Evolutionary conservation across 495 filamentous ascomycete species (phyloP).

Genomic region (Aspergillus avenaceus): DNA sequence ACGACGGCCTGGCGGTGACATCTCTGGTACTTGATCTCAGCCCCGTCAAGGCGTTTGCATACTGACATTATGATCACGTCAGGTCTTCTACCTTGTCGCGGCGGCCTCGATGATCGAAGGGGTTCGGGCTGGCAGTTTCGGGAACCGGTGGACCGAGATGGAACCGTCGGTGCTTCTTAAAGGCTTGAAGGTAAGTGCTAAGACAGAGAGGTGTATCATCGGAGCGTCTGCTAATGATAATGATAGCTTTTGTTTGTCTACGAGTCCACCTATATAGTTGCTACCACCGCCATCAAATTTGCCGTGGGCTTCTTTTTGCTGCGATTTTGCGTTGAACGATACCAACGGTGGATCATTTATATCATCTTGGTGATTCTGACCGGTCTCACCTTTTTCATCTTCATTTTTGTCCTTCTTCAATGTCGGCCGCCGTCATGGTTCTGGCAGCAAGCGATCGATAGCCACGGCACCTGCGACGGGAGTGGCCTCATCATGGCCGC

Average conservation of each 20-base stretch:
- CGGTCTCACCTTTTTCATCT: background rate
- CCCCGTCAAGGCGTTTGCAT: background rate
- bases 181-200: constrained; percentile 4
- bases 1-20: background rate
- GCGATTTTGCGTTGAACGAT: background rate
- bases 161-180: background rate
- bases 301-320: background rate
- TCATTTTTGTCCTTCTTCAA: background rate
- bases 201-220: background rate
- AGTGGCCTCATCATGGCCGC: background rate
- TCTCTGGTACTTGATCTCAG: background rate
- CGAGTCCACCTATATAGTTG: background rate
- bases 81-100: background rate
- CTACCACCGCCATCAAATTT: background rate
- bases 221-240: background rate
- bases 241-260: background rate
- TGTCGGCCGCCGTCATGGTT: background rate
- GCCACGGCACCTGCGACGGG: background rate
- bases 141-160: background rate
- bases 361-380: background rate
- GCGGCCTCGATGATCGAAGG: background rate
- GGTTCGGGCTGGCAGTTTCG: background rate
- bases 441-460: background rate
- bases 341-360: constrained; percentile 4
- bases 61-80: background rate